Percentiles rank a stretch among this genome's conserved stretches.
These are phyloP conservation scores for Cynara cardunculus DNA, from an alignment of 129 eudicot species.

Conservation along the genomic window DNA sequence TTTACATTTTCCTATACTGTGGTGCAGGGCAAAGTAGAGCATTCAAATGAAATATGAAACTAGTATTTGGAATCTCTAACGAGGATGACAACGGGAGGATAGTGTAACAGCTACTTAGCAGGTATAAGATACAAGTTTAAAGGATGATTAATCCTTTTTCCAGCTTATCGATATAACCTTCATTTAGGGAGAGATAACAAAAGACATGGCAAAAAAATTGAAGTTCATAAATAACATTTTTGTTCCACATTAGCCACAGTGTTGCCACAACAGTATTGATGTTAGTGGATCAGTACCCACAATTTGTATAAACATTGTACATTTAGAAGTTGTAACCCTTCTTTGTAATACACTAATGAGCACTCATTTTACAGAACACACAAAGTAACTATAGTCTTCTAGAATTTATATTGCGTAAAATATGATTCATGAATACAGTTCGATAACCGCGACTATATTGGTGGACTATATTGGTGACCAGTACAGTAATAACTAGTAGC, in stretches of 20 bases:
- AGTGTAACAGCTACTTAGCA: background rate
- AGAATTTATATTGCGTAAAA: background rate
- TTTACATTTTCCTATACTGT: too few species aligned
- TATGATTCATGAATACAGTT: background rate
- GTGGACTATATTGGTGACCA: too few species aligned
- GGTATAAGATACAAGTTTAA: background rate
- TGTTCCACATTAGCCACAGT: background rate
- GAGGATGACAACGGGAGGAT: background rate
- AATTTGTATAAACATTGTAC: background rate
- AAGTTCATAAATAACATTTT: background rate
- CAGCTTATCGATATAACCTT: background rate
- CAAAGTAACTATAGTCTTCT: too few species aligned
- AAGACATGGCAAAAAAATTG: background rate
- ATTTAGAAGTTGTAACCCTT: background rate
- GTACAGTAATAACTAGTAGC: background rate
- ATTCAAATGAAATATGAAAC: background rate
- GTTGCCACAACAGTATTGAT: background rate
- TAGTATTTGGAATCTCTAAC: background rate
- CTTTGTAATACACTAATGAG: background rate
- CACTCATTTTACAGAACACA: background rate
- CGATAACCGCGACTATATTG: too few species aligned
- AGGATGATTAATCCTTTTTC: background rate
- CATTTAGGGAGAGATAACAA: background rate
- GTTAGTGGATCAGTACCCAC: background rate
- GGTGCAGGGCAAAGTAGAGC: background rate